Conservation (phyloP, 176 grass and related monocot genomes). For the Zea luxurians region DNA sequence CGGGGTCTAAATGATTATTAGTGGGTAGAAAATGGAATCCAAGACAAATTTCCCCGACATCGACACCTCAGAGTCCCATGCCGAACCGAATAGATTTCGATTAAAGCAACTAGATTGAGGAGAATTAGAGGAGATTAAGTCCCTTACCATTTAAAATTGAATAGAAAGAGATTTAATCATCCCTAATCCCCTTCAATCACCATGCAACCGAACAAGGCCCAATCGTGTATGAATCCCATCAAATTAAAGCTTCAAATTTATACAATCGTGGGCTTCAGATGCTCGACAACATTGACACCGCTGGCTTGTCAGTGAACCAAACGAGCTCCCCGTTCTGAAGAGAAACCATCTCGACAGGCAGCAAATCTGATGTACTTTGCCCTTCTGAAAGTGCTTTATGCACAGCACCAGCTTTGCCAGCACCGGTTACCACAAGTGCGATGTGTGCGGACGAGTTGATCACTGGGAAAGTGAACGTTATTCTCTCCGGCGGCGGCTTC, state of each 20-base stretch:
- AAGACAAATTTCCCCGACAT: background rate
- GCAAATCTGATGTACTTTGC: conserved; percentile 49
- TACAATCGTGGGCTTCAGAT: conserved; percentile 2
- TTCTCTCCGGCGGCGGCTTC: conserved; percentile 78
- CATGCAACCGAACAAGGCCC: too few relatives aligned
- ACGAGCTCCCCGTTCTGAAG: conserved; percentile 63
- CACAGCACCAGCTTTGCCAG: conserved; percentile 65
- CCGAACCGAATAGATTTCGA: background rate
- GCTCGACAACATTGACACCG: conserved; percentile 50
- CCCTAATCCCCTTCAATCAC: too few relatives aligned
- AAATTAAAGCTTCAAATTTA: background rate
- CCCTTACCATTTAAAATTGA: too few relatives aligned
- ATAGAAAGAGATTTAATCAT: too few relatives aligned
- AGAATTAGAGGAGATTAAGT: too few relatives aligned
- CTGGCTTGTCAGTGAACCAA: conserved; percentile 93
- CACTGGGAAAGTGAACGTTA: conserved; percentile 83
- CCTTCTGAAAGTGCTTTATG: conserved; percentile 56
- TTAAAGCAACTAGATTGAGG: too few relatives aligned
- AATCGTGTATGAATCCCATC: background rate
- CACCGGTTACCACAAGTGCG: conserved; percentile 68
- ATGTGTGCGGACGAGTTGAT: conserved; percentile 70
- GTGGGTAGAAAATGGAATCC: too few relatives aligned
- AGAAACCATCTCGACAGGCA: conserved; percentile 81
- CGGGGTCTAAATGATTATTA: too few relatives aligned
- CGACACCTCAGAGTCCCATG: background rate